Evolutionary conservation across 139 green algal species (phyloP), one percentile per base, ranked within the genome.

Genomic region (Trebouxia sp.): DNA sequence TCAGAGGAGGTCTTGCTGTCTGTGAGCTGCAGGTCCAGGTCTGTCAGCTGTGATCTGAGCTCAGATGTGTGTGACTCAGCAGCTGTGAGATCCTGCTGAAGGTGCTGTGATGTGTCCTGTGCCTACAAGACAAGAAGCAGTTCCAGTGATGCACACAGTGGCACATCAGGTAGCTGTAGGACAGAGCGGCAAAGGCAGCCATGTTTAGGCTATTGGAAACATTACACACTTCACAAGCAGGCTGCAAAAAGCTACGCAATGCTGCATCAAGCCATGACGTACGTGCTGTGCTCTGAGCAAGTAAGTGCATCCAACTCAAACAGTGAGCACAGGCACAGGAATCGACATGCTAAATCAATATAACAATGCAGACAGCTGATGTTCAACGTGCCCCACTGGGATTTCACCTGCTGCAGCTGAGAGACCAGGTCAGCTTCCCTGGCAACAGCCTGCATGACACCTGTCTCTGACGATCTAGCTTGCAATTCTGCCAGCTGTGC

Each of bases 401-500:
- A 58, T 58, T 32, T 47, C 17, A 79, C 72, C 72, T 79, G 12
- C 30, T 79, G 5, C 14, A 79, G 72, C 30, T 26, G 37, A 45
- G n/a, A 30, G 30, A 14, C 20, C 28, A 79, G 30, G 4, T 79
- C 32, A 43, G 72, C 72, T 55, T 79, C 72, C 30, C 72, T 62
- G 0, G 28, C 28, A 41, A 17, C 45, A 43, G 43, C 45, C 32
- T 79, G 42, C 47, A 43, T 39, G 17, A 42, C 72, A 14, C 37
- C 42, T n/a, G 10, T 30, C 9, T 42, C 72, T 24, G 62, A 43
- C 20, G 62, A 32, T 3, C 62, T 72, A 12, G 37, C 62, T 26
- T 79, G 42, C 28, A 79, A 28, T 20, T 65, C 72, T 26, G 37
- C n/a, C 37, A 79, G 20, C 32, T 62, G 72, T 6, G 20, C 72